These are phyloP conservation scores for Tylopilus sp. DNA, from an alignment of 1,284 basidiomycete genomes.

Conservation along the genomic window DNA sequence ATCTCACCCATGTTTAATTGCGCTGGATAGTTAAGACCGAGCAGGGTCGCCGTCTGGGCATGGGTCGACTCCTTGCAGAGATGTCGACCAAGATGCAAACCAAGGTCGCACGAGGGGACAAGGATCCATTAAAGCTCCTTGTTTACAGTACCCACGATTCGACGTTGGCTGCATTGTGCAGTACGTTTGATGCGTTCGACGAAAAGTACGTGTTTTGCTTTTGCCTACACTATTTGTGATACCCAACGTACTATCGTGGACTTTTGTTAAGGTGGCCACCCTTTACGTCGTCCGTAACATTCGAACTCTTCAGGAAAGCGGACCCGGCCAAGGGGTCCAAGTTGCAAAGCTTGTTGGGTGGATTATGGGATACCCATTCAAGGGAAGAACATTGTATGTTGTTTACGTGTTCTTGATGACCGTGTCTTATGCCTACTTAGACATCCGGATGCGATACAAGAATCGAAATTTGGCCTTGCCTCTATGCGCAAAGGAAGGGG, in stretches of 20 bases:
- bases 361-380: conserved; percentile 42
- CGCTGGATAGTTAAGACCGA: conserved; percentile 69
- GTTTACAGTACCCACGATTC: conserved; percentile 85
- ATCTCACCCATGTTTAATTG: conserved; percentile 12
- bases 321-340: conserved; percentile 29
- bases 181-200: conserved; percentile 82
- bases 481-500: conserved; percentile 69
- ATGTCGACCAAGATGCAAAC: conserved; percentile 69
- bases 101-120: conserved; percentile 57
- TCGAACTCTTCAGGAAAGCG: conserved; percentile 72
- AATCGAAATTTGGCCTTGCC: conserved; percentile 76
- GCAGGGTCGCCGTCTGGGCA: conserved; percentile 81
- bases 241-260: background rate
- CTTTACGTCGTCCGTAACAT: conserved; percentile 78
- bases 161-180: conserved; percentile 73
- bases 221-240: background rate
- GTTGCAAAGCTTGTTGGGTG: conserved; percentile 39
- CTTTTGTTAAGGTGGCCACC: conserved; percentile 72
- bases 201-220: conserved; percentile 61
- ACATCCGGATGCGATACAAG: conserved; percentile 83
- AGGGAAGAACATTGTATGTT: conserved; percentile 58
- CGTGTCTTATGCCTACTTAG: conserved; percentile 47
- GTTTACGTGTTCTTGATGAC: no score
- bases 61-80: conserved; percentile 80
- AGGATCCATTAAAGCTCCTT: conserved; percentile 68